A percentile compares a stretch with the other conserved stretches of the same genome.
phyloP scores from a whole-genome alignment of 352 stramenopile species.

The Pythium phragmitis region DNA sequence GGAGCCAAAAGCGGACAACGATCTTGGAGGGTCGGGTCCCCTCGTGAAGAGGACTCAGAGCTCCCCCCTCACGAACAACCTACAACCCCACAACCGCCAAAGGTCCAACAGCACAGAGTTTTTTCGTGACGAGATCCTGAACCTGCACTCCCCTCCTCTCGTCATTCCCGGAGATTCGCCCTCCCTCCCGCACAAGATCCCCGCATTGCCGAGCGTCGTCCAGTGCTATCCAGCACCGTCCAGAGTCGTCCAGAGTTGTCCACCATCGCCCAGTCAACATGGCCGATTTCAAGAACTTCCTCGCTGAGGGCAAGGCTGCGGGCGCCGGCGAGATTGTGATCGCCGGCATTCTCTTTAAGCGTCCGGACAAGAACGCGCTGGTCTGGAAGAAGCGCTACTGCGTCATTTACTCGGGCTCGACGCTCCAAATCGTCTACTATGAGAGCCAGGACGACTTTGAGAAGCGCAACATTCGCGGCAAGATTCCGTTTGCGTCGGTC shows the following conservation, averaged over 20 bases:
- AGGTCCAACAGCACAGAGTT: slow-evolving; percentile 1
- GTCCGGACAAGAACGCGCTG: slow-evolving; percentile 79
- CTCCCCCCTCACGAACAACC: background rate
- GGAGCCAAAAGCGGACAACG: slow-evolving; percentile 7
- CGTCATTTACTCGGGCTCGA: slow-evolving; percentile 57
- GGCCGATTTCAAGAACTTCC: slow-evolving; percentile 28
- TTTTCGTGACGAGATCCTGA: slow-evolving; percentile 8
- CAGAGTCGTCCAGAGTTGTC: background rate
- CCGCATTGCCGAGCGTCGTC: too few species aligned
- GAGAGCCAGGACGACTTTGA: slow-evolving; percentile 71
- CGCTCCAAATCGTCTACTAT: slow-evolving; percentile 84
- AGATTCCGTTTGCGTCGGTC: slow-evolving; percentile 79
- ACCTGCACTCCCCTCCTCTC: slow-evolving; percentile 8
- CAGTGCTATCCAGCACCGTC: slow-evolving; percentile 4
- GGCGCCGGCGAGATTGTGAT: slow-evolving; percentile 45
- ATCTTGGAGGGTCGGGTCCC: slow-evolving; percentile 3
- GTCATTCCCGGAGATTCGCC: slow-evolving; percentile 23
- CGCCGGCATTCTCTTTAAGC: slow-evolving; percentile 78
- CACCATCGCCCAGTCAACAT: slow-evolving; percentile 12
- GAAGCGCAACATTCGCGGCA: slow-evolving; percentile 70
- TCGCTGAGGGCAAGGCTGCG: slow-evolving; percentile 24
- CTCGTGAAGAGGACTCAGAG: too few species aligned
- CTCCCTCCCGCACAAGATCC: background rate
- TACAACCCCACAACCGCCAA: slow-evolving; percentile 7
- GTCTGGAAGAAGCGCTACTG: slow-evolving; percentile 89